A percentile compares a stretch with the other conserved stretches of the same genome.
Conservation (phyloP, 2,329 filamentous ascomycete genomes). For the Amauroascus niger region DNA sequence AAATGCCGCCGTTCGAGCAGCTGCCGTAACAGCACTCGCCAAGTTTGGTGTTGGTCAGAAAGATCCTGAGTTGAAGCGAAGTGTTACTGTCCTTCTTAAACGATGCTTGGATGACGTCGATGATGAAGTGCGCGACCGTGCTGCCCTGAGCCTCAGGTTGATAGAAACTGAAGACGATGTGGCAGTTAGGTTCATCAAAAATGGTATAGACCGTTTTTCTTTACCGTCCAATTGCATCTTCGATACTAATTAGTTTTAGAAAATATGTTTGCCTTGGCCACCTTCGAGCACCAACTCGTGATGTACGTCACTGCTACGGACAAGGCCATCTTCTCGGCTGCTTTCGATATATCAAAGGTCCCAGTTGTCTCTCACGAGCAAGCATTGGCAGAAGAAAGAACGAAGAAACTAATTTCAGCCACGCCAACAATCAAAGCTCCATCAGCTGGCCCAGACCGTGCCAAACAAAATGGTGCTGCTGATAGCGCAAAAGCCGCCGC, state of each 20-base stretch:
- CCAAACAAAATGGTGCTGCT: conserved; percentile 55
- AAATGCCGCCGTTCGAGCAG: conserved; percentile 89
- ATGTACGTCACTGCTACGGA: conserved; percentile 94
- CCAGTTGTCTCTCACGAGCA: conserved; percentile 93
- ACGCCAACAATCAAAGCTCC: conserved; percentile 91
- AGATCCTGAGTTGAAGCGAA: conserved; percentile 92
- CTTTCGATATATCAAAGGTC: conserved; percentile 85
- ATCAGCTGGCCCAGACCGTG: conserved; percentile 66
- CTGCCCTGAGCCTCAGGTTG: conserved; percentile 79
- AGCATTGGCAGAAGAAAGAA: conserved; percentile 88
- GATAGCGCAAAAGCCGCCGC: conserved; percentile 68
- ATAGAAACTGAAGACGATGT: conserved; percentile 88
- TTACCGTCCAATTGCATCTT: not conserved
- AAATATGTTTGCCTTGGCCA: conserved; percentile 87
- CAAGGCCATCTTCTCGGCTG: conserved; percentile 68
- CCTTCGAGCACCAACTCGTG: conserved; percentile 93
- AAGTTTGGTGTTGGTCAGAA: conserved; percentile 97
- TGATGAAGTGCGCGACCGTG: conserved; percentile 93
- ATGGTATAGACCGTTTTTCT: conserved; percentile 51
- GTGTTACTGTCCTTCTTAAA: conserved; percentile 82
- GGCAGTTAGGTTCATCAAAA: conserved; percentile 82
- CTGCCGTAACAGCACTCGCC: conserved; percentile 86
- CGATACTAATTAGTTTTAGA: conserved; percentile 44
- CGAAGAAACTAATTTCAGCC: conserved; percentile 90
- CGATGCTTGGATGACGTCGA: conserved; percentile 94